Percentiles rank a stretch among this genome's conserved stretches.
Evolutionary conservation across 73 alveolate genomes (phyloP).

Genomic region (Paramecium bursaria): DNA sequence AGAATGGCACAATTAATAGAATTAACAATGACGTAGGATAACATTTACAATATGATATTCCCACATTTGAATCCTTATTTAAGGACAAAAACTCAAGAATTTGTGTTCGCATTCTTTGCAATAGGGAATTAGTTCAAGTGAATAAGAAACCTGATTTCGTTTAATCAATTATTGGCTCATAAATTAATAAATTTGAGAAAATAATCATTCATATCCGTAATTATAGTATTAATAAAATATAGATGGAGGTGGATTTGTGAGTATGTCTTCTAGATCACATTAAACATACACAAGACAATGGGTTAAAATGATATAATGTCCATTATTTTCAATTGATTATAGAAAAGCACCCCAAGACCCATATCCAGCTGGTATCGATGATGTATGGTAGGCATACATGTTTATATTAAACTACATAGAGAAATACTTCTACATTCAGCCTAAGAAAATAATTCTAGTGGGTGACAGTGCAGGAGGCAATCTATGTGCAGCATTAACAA

Average conservation of each 20-base stretch:
- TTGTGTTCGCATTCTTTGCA: conserved; percentile 46
- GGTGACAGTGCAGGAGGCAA: conserved; percentile 99
- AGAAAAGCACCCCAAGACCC: conserved; percentile 93
- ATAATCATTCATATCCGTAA: conserved; percentile 92
- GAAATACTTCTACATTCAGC: conserved; percentile 75
- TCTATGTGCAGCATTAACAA: conserved; percentile 79
- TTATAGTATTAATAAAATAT: too few species aligned
- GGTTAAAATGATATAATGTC: conserved; percentile 86
- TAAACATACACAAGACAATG: conserved; percentile 89
- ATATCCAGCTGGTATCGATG: conserved; percentile 95
- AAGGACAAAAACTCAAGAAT: conserved; percentile 12
- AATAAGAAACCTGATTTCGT: neutral
- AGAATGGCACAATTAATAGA: conserved; percentile 34
- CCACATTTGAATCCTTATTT: neutral
- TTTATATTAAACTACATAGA: conserved; percentile 88
- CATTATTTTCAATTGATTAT: conserved; percentile 93
- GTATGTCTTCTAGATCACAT: conserved; percentile 93
- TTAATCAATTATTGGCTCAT: neutral
- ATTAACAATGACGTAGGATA: conserved; percentile 26
- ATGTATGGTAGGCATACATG: conserved; percentile 90
- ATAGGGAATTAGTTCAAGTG: neutral
- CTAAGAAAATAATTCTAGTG: conserved; percentile 83
- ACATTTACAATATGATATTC: conserved; percentile 8
- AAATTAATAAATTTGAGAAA: conserved; percentile 49
- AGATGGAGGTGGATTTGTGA: conserved; percentile 99